Evolutionary conservation across 495 filamentous ascomycete species (phyloP).

Genomic region (Penicillium maclennaniae): DNA sequence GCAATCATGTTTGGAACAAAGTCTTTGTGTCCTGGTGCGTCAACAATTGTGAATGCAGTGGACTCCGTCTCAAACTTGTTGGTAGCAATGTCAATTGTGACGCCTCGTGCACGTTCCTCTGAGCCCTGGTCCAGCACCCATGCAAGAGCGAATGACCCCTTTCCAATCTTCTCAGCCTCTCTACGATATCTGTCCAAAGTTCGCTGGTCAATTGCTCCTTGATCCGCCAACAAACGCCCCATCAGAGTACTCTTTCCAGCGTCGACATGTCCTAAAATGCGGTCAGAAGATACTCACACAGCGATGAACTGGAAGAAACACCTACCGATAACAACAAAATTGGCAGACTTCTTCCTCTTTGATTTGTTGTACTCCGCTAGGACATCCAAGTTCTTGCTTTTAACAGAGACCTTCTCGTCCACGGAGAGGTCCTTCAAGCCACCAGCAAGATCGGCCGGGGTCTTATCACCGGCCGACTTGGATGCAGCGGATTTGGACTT

Average conservation of each 20-base stretch:
- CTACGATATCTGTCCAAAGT: conserved; percentile 82
- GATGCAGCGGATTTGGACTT: conserved; percentile 45
- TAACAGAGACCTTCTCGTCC: conserved; percentile 66
- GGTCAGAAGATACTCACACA: conserved; percentile 7
- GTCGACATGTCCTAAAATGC: conserved; percentile 77
- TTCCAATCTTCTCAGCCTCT: conserved; percentile 88
- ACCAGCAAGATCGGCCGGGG: conserved; percentile 35
- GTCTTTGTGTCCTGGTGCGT: conserved; percentile 90
- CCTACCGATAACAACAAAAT: conserved; percentile 92
- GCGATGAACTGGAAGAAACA: not conserved
- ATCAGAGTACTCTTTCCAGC: conserved; percentile 97
- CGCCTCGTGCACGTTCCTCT: conserved; percentile 81
- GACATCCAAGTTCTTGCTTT: conserved; percentile 85
- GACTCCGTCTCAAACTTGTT: conserved; percentile 87
- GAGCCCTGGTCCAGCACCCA: conserved; percentile 92
- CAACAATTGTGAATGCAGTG: conserved; percentile 87
- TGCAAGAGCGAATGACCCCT: conserved; percentile 90
- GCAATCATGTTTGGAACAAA: conserved; percentile 99
- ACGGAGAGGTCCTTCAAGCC: conserved; percentile 60
- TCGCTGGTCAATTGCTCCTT: conserved; percentile 79
- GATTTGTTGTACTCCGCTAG: conserved; percentile 73
- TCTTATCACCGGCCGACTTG: conserved; percentile 40
- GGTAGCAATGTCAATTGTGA: conserved; percentile 97
- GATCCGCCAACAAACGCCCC: conserved; percentile 88
- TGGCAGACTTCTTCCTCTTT: conserved; percentile 74